Conservation (phyloP, 2,329 filamentous ascomycete genomes). For the Coniochaeta ligniaria region DNA sequence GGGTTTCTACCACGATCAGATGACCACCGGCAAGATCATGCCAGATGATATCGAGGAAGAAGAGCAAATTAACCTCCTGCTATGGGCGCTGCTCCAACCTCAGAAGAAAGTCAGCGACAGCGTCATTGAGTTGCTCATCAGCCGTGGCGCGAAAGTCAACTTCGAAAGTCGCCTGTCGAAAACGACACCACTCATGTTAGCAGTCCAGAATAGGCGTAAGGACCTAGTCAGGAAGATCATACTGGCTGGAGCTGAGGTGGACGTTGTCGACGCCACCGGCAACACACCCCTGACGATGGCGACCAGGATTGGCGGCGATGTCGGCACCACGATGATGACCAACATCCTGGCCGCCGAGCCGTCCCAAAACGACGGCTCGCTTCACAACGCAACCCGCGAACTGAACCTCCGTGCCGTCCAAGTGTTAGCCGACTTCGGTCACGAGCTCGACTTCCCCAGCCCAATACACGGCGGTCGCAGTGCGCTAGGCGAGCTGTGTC, state of each 20-base stretch:
- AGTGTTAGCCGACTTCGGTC: conserved; percentile 49
- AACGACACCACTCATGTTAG: conserved; percentile 52
- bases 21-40: conserved; percentile 33
- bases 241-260: conserved; percentile 51
- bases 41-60: conserved; percentile 39
- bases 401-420: conserved; percentile 50
- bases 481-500: conserved; percentile 56
- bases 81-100: conserved; percentile 56
- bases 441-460: conserved; percentile 59
- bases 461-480: conserved; percentile 54
- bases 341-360: conserved; percentile 48
- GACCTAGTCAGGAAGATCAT: conserved; percentile 52
- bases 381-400: conserved; percentile 57
- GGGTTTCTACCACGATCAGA: conserved; percentile 54
- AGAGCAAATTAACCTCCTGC: conserved; percentile 49
- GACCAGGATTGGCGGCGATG: conserved; percentile 44
- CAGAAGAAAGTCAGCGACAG: conserved; percentile 55
- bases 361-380: conserved; percentile 55
- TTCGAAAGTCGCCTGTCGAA: conserved; percentile 43
- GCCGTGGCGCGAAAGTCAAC: conserved; percentile 48
- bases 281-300: conserved; percentile 55
- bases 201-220: conserved; percentile 46
- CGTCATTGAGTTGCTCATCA: conserved; percentile 50
- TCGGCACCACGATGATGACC: conserved; percentile 46
- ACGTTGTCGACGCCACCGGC: conserved; percentile 47